Evolutionary conservation across 2,329 filamentous ascomycete genomes (phyloP).

Genomic region (Fusarium sarcochroum): DNA sequence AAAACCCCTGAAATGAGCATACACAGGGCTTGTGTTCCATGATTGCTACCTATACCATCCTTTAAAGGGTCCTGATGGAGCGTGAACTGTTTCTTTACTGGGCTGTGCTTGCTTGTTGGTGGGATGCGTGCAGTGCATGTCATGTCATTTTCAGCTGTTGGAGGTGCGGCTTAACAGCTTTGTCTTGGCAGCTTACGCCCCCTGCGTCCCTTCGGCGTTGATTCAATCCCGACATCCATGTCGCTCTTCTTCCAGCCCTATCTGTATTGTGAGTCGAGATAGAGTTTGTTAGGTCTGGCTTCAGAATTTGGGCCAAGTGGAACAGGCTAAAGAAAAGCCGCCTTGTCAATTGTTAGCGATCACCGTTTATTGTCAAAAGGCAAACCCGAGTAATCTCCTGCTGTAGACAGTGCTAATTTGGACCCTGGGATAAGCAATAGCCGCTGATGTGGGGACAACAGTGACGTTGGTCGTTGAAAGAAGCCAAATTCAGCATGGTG

Average conservation of each 20-base stretch:
- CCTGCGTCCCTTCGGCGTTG: no score
- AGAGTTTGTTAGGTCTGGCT: slow-evolving; percentile 1
- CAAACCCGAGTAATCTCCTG: no score
- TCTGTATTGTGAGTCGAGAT: neutral
- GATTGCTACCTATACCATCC: neutral
- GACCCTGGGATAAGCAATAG: no score
- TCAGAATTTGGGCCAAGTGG: neutral
- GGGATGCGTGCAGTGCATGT: no score
- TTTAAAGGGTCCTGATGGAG: neutral
- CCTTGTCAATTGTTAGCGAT: no score
- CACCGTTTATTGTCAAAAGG: no score
- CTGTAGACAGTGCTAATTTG: no score
- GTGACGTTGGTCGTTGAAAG: no score
- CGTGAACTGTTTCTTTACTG: neutral
- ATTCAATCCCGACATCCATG: neutral
- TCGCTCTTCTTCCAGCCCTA: neutral
- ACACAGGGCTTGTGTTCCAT: neutral
- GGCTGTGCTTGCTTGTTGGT: neutral
- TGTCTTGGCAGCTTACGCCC: neutral
- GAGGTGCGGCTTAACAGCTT: neutral
- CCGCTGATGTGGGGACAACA: no score
- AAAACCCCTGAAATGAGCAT: slow-evolving; percentile 8
- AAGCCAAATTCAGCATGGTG: no score
- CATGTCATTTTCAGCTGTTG: neutral
- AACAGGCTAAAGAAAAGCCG: neutral